Percentiles rank a stretch among this genome's conserved stretches.
phyloP scores from a whole-genome alignment of 345 rosid species.

The Nasturtium officinale region DNA sequence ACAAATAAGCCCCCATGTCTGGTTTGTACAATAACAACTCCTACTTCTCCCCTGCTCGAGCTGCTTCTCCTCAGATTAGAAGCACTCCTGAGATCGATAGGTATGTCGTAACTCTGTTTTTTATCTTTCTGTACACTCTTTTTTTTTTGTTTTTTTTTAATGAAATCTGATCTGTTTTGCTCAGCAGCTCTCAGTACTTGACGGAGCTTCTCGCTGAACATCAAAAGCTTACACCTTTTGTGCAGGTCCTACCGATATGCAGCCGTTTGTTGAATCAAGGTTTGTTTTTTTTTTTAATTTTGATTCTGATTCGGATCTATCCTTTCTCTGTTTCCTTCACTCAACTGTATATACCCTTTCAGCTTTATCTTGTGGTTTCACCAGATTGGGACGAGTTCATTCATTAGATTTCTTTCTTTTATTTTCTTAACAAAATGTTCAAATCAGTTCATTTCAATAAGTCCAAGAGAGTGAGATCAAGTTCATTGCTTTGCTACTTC shows the following conservation, averaged over 20 bases:
- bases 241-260: conserved; percentile 85
- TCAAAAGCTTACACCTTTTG: conserved; percentile 95
- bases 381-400: conserved; percentile 24
- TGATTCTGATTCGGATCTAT: conserved; percentile 36
- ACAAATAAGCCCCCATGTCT: conserved; percentile 59
- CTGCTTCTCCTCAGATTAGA: conserved; percentile 99
- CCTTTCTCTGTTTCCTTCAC: conserved; percentile 6
- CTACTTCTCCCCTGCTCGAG: conserved; percentile 95
- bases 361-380: conserved; percentile 4
- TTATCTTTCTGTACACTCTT: neutral
- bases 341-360: conserved; percentile 16
- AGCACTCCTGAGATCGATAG: conserved; percentile 92
- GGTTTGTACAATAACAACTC: conserved; percentile 82
- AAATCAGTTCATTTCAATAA: neutral
- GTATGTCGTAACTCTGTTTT: conserved; percentile 34
- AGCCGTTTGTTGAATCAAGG: conserved; percentile 95
- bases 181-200: conserved; percentile 71
- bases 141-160: neutral
- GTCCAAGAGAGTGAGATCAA: conserved; percentile 16
- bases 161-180: conserved; percentile 22
- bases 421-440: conserved; percentile 14
- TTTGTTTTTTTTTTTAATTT: conserved; percentile 43
- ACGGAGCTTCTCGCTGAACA: conserved; percentile 90
- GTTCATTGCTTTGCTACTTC: conserved; percentile 5
- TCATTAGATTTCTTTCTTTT: neutral